Percentiles rank a stretch among this genome's conserved stretches.
phyloP scores from a whole-genome alignment of 371 early-diverging fungal species.

The Actinomortierella wolfii region DNA sequence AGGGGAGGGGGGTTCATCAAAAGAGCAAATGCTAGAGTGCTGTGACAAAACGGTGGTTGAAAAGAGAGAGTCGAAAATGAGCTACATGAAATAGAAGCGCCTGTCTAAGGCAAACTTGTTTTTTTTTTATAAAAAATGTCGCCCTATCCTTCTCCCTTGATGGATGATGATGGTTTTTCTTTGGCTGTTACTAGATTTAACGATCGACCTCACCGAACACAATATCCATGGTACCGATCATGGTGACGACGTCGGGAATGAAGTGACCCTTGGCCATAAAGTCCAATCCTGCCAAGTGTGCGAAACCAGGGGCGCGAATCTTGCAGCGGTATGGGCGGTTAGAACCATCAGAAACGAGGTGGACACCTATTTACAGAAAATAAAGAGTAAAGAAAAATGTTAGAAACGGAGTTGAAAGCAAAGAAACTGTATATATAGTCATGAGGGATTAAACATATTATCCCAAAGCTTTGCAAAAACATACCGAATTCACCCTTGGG shows the following conservation, averaged over 20 bases:
- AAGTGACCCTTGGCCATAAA: conserved; percentile 89
- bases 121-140: neutral
- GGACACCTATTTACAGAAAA: conserved; percentile 25
- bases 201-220: conserved; percentile 94
- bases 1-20: conserved; percentile 47
- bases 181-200: conserved; percentile 43
- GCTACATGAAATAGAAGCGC: conserved; percentile 16
- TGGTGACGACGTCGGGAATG: conserved; percentile 94
- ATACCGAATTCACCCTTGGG: conserved; percentile 97
- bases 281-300: conserved; percentile 91
- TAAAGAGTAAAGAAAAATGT: neutral
- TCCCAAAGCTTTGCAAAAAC: too few relatives aligned
- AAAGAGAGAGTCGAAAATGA: conserved; percentile 1
- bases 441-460: too few relatives aligned
- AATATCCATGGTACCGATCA: conserved; percentile 72
- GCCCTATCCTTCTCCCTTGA: neutral
- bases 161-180: neutral
- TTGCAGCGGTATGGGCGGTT: conserved; percentile 97
- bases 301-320: conserved; percentile 97
- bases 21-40: neutral
- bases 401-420: too few relatives aligned
- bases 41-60: conserved; percentile 8
- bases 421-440: too few relatives aligned
- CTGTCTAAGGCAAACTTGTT: neutral
- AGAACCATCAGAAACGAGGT: conserved; percentile 63